Evolutionary conservation across 2,329 filamentous ascomycete species (phyloP).

Genomic region (Hirsutella thompsonii): DNA sequence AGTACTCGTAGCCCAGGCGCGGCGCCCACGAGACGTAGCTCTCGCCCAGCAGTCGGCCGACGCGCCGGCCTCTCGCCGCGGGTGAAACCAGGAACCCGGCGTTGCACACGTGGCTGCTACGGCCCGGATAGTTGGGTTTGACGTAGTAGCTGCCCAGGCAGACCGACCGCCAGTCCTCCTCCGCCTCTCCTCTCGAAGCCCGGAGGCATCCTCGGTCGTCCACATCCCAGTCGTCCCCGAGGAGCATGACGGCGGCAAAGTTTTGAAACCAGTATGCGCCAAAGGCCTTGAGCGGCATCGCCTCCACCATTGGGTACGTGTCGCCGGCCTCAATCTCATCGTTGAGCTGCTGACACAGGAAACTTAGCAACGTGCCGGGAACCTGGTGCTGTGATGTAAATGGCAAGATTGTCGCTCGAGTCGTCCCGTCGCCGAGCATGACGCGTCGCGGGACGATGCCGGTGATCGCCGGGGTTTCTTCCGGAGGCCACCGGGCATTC

Average conservation of each 20-base stretch:
- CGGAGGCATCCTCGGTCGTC: constrained; percentile 13
- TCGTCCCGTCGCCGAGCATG: constrained; percentile 70
- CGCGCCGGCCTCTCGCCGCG: constrained; percentile 58
- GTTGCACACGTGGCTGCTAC: constrained; percentile 86
- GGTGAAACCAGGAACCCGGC: constrained; percentile 67
- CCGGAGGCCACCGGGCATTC: not conserved
- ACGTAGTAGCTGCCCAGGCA: constrained; percentile 89
- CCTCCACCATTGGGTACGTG: constrained; percentile 78
- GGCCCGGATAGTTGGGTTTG: constrained; percentile 85
- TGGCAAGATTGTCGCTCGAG: constrained; percentile 70
- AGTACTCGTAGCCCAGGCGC: constrained; percentile 76
- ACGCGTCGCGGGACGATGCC: constrained; percentile 64
- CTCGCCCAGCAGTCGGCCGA: constrained; percentile 64
- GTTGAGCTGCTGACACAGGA: constrained; percentile 73
- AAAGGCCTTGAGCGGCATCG: constrained; percentile 60
- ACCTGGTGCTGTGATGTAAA: constrained; percentile 64
- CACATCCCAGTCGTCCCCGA: constrained; percentile 59
- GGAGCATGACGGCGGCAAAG: constrained; percentile 80
- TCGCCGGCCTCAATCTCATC: constrained; percentile 86
- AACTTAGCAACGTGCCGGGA: constrained; percentile 58
- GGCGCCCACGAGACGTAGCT: constrained; percentile 67
- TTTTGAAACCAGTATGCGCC: constrained; percentile 82
- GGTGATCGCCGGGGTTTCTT: constrained; percentile 36
- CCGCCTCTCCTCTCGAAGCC: no score
- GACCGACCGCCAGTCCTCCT: no score